phyloP scores from a whole-genome alignment of 148 eudicot species.

The Nepenthes mirabilis region DNA sequence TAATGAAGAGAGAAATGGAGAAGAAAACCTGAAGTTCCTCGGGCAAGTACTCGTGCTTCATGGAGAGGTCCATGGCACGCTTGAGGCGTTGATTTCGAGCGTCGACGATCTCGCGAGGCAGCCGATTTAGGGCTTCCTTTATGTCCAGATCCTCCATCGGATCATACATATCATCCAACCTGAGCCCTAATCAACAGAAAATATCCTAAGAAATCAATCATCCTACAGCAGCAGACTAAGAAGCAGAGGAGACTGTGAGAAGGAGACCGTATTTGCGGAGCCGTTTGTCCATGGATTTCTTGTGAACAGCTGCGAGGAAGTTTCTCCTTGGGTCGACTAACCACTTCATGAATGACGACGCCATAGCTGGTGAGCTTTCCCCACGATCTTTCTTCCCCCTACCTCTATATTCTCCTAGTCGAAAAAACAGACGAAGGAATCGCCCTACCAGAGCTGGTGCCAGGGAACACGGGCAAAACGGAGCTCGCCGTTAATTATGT shows the following conservation, averaged over 20 bases:
- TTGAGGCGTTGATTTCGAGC: conserved; percentile 88
- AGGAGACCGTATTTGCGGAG: conserved; percentile 58
- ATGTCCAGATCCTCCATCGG: conserved; percentile 68
- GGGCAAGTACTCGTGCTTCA: conserved; percentile 84
- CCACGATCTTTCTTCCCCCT: no score
- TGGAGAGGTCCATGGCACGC: conserved; percentile 88
- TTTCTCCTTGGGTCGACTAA: conserved; percentile 67
- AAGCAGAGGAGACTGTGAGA: neutral
- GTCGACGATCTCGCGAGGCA: conserved; percentile 79
- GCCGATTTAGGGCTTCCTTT: conserved; percentile 71
- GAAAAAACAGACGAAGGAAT: no score
- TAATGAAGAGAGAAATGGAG: neutral
- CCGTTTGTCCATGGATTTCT: conserved; percentile 49
- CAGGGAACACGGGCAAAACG: no score
- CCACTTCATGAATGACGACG: conserved; percentile 32
- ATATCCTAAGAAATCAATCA: neutral
- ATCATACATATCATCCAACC: conserved; percentile 78
- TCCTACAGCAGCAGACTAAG: neutral
- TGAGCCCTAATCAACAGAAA: conserved; percentile 36
- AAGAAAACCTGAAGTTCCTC: conserved; percentile 57
- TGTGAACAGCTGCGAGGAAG: conserved; percentile 65
- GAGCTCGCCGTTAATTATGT: no score
- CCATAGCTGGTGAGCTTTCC: conserved; percentile 18
- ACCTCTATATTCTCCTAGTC: no score
- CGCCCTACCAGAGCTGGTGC: no score